A percentile compares a stretch with the other conserved stretches of the same genome.
Evolutionary conservation across 345 rosid species (phyloP).

Genomic region (Eucalyptus brandiana): DNA sequence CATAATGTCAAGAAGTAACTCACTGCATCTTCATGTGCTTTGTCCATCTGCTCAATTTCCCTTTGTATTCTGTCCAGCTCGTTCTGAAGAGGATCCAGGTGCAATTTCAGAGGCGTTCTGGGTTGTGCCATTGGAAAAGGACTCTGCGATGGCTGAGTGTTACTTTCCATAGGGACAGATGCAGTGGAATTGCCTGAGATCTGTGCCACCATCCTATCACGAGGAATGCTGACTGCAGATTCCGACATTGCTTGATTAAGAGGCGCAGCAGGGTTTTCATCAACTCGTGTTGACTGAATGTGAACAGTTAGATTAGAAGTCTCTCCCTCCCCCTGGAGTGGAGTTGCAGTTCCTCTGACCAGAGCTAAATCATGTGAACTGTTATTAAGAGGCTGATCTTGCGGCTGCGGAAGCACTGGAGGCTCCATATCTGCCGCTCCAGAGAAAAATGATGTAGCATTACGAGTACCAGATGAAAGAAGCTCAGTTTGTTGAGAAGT

Average conservation of each 20-base stretch:
- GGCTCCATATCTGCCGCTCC: not conserved
- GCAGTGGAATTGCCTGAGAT: not conserved
- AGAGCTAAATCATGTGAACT: not conserved
- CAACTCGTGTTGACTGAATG: not conserved
- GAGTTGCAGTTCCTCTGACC: slow-evolving; percentile 1
- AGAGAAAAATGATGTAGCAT: not conserved
- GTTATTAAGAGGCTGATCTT: not conserved
- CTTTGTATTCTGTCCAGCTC: slow-evolving; percentile 36
- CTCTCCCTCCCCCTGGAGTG: not conserved
- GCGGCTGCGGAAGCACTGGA: not conserved
- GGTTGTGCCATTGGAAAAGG: not conserved
- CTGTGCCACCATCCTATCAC: not conserved
- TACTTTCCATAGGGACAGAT: not conserved
- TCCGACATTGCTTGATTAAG: not conserved
- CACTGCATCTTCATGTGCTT: slow-evolving; percentile 21
- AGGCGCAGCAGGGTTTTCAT: not conserved
- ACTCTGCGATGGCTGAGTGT: slow-evolving; percentile 7
- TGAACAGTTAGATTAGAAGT: not conserved
- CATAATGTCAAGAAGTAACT: slow-evolving; percentile 1
- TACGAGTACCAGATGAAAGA: not conserved
- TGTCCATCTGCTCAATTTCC: slow-evolving; percentile 17
- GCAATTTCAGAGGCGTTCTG: slow-evolving; percentile 1
- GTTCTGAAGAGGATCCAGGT: slow-evolving; percentile 42
- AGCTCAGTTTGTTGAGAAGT: slow-evolving; percentile 4
- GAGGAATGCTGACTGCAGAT: not conserved